These are phyloP conservation scores for Leptographium wingfieldii DNA, from an alignment of 2,329 filamentous ascomycete genomes.

Conservation along the genomic window DNA sequence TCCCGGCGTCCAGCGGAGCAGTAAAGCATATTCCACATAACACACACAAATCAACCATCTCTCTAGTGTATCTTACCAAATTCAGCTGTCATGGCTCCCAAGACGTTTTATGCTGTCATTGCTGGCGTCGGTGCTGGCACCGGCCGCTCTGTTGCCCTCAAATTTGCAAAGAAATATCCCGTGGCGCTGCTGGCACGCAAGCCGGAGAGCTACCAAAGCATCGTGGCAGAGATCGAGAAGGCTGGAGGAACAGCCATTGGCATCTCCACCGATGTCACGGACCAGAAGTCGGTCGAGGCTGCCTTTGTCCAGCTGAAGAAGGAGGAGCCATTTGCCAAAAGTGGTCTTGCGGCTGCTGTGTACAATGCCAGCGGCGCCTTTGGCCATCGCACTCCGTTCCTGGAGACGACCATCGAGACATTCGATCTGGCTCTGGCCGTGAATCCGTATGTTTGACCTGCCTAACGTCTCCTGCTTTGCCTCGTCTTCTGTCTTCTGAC, in stretches of 20 bases:
- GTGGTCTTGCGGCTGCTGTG: slow-evolving; percentile 49
- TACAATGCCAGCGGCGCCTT: slow-evolving; percentile 53
- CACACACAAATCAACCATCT: not conserved
- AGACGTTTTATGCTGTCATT: slow-evolving; percentile 49
- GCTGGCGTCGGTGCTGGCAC: slow-evolving; percentile 64
- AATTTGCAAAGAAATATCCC: slow-evolving; percentile 53
- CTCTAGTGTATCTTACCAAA: not conserved
- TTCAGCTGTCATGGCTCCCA: slow-evolving; percentile 16
- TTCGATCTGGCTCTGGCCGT: slow-evolving; percentile 32
- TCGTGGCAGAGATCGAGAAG: slow-evolving; percentile 56
- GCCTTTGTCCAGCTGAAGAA: slow-evolving; percentile 52
- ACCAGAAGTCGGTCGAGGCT: slow-evolving; percentile 33
- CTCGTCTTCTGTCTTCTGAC: not conserved
- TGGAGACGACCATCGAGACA: slow-evolving; percentile 40
- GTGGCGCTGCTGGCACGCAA: slow-evolving; percentile 64
- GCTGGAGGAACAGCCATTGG: slow-evolving; percentile 58
- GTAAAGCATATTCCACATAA: not conserved
- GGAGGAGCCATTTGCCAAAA: slow-evolving; percentile 34
- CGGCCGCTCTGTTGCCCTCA: slow-evolving; percentile 30
- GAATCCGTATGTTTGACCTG: slow-evolving; percentile 31
- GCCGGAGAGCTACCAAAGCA: slow-evolving; percentile 49
- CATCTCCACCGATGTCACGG: slow-evolving; percentile 52
- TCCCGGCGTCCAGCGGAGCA: not conserved
- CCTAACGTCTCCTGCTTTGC: not conserved
- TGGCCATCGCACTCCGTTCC: slow-evolving; percentile 39